Percentiles rank a stretch among this genome's conserved stretches.
Conservation (phyloP, 768 basidiomycete species). For the Rhizopogon vulgaris region DNA sequence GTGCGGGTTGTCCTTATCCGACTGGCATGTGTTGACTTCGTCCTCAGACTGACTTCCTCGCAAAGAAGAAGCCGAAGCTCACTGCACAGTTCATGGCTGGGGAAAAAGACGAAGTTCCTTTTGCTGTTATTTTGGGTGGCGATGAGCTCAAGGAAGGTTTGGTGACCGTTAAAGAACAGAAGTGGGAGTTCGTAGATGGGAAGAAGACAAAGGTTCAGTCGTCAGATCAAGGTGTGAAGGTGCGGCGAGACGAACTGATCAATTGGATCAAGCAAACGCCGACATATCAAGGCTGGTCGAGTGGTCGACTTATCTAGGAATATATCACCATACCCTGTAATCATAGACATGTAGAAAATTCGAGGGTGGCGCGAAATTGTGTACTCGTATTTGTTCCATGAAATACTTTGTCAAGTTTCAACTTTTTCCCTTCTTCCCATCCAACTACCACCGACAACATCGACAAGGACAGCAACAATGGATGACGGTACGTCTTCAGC, state of each 20-base stretch:
- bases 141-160: slow-evolving; percentile 81
- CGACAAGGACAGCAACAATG: slow-evolving; percentile 34
- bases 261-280: slow-evolving; percentile 49
- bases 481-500: slow-evolving; percentile 80
- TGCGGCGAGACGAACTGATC: slow-evolving; percentile 56
- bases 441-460: slow-evolving; percentile 16
- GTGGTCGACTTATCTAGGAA: slow-evolving; percentile 21
- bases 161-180: slow-evolving; percentile 90
- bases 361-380: slow-evolving; percentile 1
- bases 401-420: slow-evolving; percentile 2
- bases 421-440: slow-evolving; percentile 15
- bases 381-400: slow-evolving; percentile 2
- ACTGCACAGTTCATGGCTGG: slow-evolving; percentile 82
- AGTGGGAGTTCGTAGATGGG: slow-evolving; percentile 69
- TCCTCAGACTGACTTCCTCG: slow-evolving; percentile 80
- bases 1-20: slow-evolving; percentile 11
- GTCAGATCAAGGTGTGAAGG: slow-evolving; percentile 58
- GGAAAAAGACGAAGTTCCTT: slow-evolving; percentile 89
- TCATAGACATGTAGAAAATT: slow-evolving; percentile 7
- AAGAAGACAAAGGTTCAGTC: slow-evolving; percentile 59
- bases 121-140: slow-evolving; percentile 85
- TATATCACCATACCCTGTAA: background rate
- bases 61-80: slow-evolving; percentile 89
- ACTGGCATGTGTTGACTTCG: slow-evolving; percentile 1
- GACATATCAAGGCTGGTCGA: slow-evolving; percentile 26